These are phyloP conservation scores for Aureobasidium vineae DNA, from an alignment of 2,329 filamentous ascomycete genomes.

Conservation along the genomic window DNA sequence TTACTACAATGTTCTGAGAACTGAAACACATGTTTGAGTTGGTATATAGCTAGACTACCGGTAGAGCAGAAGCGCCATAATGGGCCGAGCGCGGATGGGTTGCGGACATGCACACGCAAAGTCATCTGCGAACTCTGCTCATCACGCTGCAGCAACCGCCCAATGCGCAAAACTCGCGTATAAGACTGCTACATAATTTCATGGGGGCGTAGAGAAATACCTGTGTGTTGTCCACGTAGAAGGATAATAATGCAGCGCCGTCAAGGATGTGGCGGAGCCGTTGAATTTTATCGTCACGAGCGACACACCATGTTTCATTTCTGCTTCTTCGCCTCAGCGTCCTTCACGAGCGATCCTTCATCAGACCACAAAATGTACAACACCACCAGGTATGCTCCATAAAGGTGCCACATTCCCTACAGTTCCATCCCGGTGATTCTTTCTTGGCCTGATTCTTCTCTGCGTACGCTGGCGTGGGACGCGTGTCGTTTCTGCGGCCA, in stretches of 20 bases:
- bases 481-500: constrained; percentile 32
- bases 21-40: constrained; percentile 19
- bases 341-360: constrained; percentile 55
- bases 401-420: constrained; percentile 57
- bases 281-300: constrained; percentile 1
- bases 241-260: not conserved
- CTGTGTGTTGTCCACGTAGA: not conserved
- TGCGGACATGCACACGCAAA: not conserved
- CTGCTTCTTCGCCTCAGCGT: constrained; percentile 5
- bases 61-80: not conserved
- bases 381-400: constrained; percentile 67
- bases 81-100: constrained; percentile 3
- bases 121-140: not conserved
- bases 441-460: not conserved
- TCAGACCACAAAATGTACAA: constrained; percentile 58
- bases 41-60: not conserved
- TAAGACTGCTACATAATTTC: not conserved
- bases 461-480: not conserved
- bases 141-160: not conserved
- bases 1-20: not conserved
- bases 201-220: not conserved
- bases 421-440: constrained; percentile 56
- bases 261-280: not conserved
- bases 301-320: constrained; percentile 9
- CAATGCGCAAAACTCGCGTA: not conserved